A percentile compares a stretch with the other conserved stretches of the same genome.
These are phyloP conservation scores for Apophysomyces trapeziformis DNA, from an alignment of 371 early-diverging fungal genomes.

Conservation along the genomic window DNA sequence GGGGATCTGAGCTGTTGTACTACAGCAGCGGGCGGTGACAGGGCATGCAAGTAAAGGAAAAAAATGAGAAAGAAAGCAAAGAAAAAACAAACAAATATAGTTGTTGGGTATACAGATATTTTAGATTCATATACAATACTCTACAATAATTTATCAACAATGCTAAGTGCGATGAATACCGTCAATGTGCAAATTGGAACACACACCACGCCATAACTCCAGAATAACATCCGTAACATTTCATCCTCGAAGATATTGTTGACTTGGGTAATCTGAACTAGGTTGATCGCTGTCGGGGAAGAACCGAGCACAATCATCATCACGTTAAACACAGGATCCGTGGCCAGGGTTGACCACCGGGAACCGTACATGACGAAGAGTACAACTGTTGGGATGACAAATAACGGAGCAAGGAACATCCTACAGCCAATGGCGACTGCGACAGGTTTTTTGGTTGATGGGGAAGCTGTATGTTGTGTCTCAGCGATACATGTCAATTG, in stretches of 20 bases:
- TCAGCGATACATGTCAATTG: constrained; percentile 54
- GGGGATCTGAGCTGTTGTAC: not conserved
- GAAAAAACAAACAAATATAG: not conserved
- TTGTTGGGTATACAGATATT: not conserved
- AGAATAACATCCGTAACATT: constrained; percentile 61
- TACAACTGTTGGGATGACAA: constrained; percentile 48
- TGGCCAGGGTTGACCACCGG: constrained; percentile 39
- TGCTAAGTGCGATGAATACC: constrained; percentile 50
- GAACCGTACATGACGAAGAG: constrained; percentile 44
- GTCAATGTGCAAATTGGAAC: constrained; percentile 54
- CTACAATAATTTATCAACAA: constrained; percentile 27
- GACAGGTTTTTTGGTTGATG: constrained; percentile 37
- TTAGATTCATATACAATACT: not conserved
- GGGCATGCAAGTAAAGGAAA: not conserved
- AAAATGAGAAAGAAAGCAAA: not conserved
- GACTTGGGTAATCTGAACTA: constrained; percentile 61
- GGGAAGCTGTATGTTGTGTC: constrained; percentile 21
- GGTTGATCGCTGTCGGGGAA: constrained; percentile 63
- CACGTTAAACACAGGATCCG: constrained; percentile 55
- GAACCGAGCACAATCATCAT: constrained; percentile 59
- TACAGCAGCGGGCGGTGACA: constrained; percentile 1
- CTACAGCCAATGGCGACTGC: constrained; percentile 43
- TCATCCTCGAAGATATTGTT: constrained; percentile 60
- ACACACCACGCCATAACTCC: constrained; percentile 64
- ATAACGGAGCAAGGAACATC: constrained; percentile 50